Percentiles rank a stretch among this genome's conserved stretches.
phyloP scores from a whole-genome alignment of 768 basidiomycete genomes.

The Paxillus rubicundulus region DNA sequence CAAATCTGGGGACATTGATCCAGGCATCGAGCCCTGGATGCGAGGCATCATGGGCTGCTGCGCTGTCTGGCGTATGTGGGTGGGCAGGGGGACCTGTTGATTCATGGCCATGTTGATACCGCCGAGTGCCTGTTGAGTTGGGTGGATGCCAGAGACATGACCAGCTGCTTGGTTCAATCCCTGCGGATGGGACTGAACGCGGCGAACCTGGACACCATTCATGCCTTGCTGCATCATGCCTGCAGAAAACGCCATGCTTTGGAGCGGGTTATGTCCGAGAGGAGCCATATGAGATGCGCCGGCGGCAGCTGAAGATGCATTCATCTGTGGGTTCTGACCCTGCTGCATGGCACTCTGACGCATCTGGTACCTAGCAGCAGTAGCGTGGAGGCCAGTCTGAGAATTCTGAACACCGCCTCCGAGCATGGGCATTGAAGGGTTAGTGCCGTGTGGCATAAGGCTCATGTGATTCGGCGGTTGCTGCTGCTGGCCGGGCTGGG shows the following conservation, averaged over 20 bases:
- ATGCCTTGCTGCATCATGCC: conserved; percentile 41
- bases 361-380: conserved; percentile 29
- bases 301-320: conserved; percentile 26
- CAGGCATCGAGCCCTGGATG: conserved; percentile 31
- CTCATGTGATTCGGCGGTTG: conserved; percentile 35
- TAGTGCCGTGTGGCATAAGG: conserved; percentile 35
- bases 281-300: conserved; percentile 28
- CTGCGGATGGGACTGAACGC: conserved; percentile 59
- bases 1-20: conserved; percentile 44
- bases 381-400: conserved; percentile 22
- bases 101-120: conserved; percentile 46
- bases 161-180: conserved; percentile 38
- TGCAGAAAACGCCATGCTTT: conserved; percentile 41
- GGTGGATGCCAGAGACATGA: conserved; percentile 37
- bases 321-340: conserved; percentile 36
- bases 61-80: conserved; percentile 35
- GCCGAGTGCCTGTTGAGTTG: conserved; percentile 33
- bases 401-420: conserved; percentile 27
- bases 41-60: conserved; percentile 35
- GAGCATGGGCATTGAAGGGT: conserved; percentile 41
- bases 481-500: conserved; percentile 34
- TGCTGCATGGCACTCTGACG: conserved; percentile 39
- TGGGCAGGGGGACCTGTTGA: conserved; percentile 40
- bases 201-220: conserved; percentile 41
- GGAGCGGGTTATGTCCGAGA: conserved; percentile 38